Evolutionary conservation across 345 rosid genomes (phyloP).

Genomic region (Populus alba): DNA sequence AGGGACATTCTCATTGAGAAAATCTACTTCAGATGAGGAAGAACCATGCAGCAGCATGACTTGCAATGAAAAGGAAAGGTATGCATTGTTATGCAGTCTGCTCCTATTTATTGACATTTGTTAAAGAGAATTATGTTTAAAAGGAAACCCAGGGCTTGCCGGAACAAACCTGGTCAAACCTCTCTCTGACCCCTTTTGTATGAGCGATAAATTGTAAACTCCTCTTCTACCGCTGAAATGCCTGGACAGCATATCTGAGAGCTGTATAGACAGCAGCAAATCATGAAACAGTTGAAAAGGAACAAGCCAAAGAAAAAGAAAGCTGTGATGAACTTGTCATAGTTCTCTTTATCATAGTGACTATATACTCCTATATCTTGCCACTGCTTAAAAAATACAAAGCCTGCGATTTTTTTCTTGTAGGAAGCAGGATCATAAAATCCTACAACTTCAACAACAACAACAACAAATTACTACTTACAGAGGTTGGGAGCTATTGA

Average conservation of each 20-base stretch:
- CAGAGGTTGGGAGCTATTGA: conserved; percentile 72
- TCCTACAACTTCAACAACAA: not conserved
- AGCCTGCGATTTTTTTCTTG: not conserved
- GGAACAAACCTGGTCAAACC: conserved; percentile 67
- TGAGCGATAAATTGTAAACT: conserved; percentile 49
- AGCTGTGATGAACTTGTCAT: not conserved
- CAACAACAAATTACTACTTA: conserved; percentile 36
- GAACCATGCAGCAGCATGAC: not conserved
- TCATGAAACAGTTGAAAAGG: not conserved
- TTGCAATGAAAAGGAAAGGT: not conserved
- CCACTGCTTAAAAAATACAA: not conserved
- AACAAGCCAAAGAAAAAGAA: not conserved
- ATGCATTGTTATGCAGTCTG: not conserved
- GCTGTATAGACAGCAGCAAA: conserved; percentile 40
- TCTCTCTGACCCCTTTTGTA: conserved; percentile 80
- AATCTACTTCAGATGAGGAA: no score
- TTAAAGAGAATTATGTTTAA: not conserved
- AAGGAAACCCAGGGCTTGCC: conserved; percentile 5
- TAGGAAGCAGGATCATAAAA: not conserved
- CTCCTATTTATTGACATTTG: no score
- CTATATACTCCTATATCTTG: not conserved
- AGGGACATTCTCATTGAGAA: no score
- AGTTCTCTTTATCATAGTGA: not conserved
- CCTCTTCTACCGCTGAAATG: conserved; percentile 77
- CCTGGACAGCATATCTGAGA: conserved; percentile 77